phyloP scores from a whole-genome alignment of 352 stramenopile species.

The Globisporangium spiculum region DNA sequence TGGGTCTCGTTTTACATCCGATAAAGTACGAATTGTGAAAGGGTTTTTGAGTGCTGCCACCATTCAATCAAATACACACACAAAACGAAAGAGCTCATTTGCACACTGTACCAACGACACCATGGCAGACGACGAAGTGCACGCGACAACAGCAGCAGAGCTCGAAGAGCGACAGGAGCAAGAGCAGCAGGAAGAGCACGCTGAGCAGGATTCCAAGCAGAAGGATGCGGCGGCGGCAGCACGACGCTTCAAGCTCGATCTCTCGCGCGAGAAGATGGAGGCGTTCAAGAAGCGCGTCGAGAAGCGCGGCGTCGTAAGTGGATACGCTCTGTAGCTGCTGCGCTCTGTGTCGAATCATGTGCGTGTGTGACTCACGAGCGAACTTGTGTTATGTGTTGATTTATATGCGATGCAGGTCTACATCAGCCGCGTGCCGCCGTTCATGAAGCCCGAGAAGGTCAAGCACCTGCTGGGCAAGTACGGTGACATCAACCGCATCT shows the following conservation, averaged over 20 bases:
- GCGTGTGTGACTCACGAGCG: not conserved
- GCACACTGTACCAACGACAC: not conserved
- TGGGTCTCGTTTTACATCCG: not conserved
- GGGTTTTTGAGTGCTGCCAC: constrained; percentile 5
- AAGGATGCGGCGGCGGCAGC: not conserved
- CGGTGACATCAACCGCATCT: constrained; percentile 93
- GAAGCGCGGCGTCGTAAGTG: constrained; percentile 44
- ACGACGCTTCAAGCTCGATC: constrained; percentile 13
- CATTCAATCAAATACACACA: constrained; percentile 9
- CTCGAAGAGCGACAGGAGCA: constrained; percentile 5
- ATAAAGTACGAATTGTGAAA: constrained; percentile 12
- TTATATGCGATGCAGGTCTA: constrained; percentile 63
- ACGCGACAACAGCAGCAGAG: constrained; percentile 3
- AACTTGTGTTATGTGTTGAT: not conserved
- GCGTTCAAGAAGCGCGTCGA: constrained; percentile 52
- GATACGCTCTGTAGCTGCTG: not conserved
- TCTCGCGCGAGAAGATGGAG: constrained; percentile 38
- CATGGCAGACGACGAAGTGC: constrained; percentile 10
- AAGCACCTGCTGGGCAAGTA: constrained; percentile 91
- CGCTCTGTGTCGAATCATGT: not conserved
- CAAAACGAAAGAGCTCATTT: not conserved
- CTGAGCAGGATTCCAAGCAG: not conserved
- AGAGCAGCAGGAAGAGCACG: not conserved
- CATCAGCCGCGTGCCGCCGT: constrained; percentile 94
- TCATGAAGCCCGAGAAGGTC: constrained; percentile 97